Evolutionary conservation across 139 green algal species (phyloP).

Genomic region (Micromonas commoda): DNA sequence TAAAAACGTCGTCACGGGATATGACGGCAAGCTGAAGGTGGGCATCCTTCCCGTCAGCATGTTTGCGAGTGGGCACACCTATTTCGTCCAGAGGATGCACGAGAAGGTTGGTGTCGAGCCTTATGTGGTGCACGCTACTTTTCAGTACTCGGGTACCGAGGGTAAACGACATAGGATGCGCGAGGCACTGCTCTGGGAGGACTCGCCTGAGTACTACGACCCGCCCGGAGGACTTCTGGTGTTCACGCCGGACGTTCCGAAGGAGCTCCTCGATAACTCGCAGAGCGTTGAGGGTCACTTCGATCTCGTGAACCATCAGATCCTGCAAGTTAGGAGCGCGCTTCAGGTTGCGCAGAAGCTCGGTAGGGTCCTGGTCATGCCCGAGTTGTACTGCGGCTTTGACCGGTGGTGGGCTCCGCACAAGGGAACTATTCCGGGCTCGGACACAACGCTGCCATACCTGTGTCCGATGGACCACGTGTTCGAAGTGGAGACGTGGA

Average conservation of each 20-base stretch:
- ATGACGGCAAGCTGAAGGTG: constrained; percentile 63
- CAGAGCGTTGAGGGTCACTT: constrained; percentile 53
- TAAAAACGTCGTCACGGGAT: constrained; percentile 49
- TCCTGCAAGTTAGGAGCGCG: constrained; percentile 50
- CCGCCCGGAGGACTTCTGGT: constrained; percentile 31
- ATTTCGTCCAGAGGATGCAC: constrained; percentile 77
- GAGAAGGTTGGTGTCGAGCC: constrained; percentile 59
- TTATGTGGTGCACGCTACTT: constrained; percentile 89
- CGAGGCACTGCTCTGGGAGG: constrained; percentile 72
- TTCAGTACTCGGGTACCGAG: constrained; percentile 84
- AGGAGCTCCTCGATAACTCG: constrained; percentile 32
- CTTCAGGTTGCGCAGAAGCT: constrained; percentile 55
- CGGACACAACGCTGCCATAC: constrained; percentile 66
- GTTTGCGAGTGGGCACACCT: constrained; percentile 89
- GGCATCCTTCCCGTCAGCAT: constrained; percentile 82
- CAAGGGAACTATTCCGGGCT: constrained; percentile 70
- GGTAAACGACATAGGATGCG: constrained; percentile 90
- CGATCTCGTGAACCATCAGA: constrained; percentile 70
- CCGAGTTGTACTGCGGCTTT: constrained; percentile 67
- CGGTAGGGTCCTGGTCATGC: constrained; percentile 54
- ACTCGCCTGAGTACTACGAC: constrained; percentile 65
- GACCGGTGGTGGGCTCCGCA: constrained; percentile 87
- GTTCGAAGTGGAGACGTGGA: constrained; percentile 67
- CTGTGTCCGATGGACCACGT: constrained; percentile 81
- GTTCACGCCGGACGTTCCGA: constrained; percentile 33